Evolutionary conservation across 163 green algal species (phyloP), one percentile per base, ranked within the genome.

Genomic region (Scenedesmus sp.): DNA sequence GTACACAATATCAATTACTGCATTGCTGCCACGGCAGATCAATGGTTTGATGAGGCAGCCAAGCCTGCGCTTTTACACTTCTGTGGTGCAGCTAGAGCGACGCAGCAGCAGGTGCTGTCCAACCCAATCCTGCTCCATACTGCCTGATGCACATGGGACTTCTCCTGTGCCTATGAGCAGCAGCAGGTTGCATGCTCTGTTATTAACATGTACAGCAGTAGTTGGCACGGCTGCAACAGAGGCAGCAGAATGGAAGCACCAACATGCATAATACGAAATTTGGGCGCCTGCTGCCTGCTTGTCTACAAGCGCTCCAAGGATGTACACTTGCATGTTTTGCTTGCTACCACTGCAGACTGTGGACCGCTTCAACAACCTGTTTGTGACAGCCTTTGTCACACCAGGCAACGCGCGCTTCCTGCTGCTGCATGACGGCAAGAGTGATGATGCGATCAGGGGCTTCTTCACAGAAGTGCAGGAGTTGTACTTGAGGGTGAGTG

Each of bases 401-500:
- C 96, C 96, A 15, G 94, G 94, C 16, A 94, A 96, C 42, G 91
- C 95, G 6, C 92, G 95, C 79, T 97, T 99, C 56, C 92, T 99
- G 85, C 93, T 99, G 78, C 92, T 99, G 89, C 97, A 99, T 92
- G 98, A 99, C 84, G 96, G 96, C 43, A 96, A 92, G 83, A 80
- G 80, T 30, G 98, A 99, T 37, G 98, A 99, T 33, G 89, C 92
- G 18, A 96, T 99, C 9, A 94, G 94, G 26, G 91, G 83, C 37
- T 99, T 99, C 90, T 99, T 99, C 91, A 94, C 90, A 0, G 97
- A 99, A 49, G 97, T 99, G 42, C 97, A 99, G 84, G 97, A 99
- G 78, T 80, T 97, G 1, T 97, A 98, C 92, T 81, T 98, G 3
- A 94, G 95, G 93, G 96, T 97, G 76, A 65, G 92, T 35, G 33